Base-by-base conservation (phyloP, 257 asterid genomes). In the Solanum piurae region DNA sequence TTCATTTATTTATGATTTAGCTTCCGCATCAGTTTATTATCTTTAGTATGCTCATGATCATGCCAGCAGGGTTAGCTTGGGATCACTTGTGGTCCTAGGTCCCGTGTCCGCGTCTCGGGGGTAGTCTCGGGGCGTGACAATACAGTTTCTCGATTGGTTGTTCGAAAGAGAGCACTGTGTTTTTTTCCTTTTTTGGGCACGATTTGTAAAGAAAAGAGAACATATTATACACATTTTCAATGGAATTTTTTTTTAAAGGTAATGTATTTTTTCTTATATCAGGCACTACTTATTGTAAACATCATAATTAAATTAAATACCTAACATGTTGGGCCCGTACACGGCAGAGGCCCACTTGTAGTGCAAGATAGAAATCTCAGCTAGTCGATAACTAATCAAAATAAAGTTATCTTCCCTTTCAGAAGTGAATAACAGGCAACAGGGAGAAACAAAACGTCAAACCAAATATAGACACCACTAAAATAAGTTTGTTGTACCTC, bases 401-500 rank as follows among this genome's bases (percentile, higher is more conserved):
- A 46, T 9, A 49, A 80, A 49, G 85, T 46, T 46, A 37, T 29
- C 85, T 8, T 16, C 85, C 84, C 68, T 66, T 27, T 13, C 40
- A 21, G 80, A 86, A 52, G 31, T 88, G 36, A 71, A 86, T 40
- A 86, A 84, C 31, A 29, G 27, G 46, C 64, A 76, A 72, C 72
- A 80, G 46, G 42, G 74, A 72, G 83, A 83, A 86, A 33, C 77
- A 62, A 80, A 40, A 46, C 38, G 18, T 14, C 68, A 80, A 46
- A 46, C 68, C 40, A 80, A 25, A 46, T 49, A 80, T 29, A 80
- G 68, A 46, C 68, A 46, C 66, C 27, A 29, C 18, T 20, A 5
- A 80, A 80, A 8, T 80, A 34, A 80, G 85, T 29, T 46, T 16
- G 64, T 5, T 20, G 83, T 89, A 96, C 99, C 99, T 97, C 99